Evolutionary conservation across 2,329 filamentous ascomycete species (phyloP).

Genomic region (Fusarium sp.): DNA sequence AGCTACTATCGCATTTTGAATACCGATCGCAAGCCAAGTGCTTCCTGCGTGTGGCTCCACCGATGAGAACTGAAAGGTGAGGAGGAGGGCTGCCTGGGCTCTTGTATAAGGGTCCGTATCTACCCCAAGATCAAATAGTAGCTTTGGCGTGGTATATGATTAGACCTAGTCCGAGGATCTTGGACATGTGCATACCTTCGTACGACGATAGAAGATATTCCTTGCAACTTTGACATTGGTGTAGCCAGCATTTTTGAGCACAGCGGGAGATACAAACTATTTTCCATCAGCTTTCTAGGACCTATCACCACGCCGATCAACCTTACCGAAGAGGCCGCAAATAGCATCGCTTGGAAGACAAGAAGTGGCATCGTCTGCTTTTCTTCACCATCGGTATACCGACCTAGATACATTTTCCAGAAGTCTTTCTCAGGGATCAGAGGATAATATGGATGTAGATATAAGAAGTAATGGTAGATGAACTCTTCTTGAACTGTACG

Average conservation of each 20-base stretch:
- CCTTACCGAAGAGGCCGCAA: constrained; percentile 33
- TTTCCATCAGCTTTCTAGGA: background rate
- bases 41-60: constrained; percentile 35
- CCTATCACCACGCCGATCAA: no score
- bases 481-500: constrained; percentile 10
- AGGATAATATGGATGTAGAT: constrained; percentile 35
- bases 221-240: constrained; percentile 31
- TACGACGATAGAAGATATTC: constrained; percentile 34
- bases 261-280: constrained; percentile 32
- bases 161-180: no score
- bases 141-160: background rate
- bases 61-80: constrained; percentile 36
- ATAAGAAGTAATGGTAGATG: constrained; percentile 26
- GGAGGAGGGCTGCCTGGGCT: constrained; percentile 26
- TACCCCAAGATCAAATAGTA: constrained; percentile 29
- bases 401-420: constrained; percentile 31
- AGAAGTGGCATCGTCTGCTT: constrained; percentile 20
- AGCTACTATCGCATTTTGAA: constrained; percentile 33
- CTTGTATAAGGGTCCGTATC: constrained; percentile 32
- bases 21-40: constrained; percentile 30
- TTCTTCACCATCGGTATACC: background rate
- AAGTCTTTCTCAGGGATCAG: constrained; percentile 29
- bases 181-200: constrained; percentile 12
- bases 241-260: constrained; percentile 37
- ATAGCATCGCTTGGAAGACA: constrained; percentile 29